A percentile compares a stretch with the other conserved stretches of the same genome.
These are phyloP conservation scores for Aspergillus udagawae DNA, from an alignment of 2,329 filamentous ascomycete genomes.

Conservation along the genomic window DNA sequence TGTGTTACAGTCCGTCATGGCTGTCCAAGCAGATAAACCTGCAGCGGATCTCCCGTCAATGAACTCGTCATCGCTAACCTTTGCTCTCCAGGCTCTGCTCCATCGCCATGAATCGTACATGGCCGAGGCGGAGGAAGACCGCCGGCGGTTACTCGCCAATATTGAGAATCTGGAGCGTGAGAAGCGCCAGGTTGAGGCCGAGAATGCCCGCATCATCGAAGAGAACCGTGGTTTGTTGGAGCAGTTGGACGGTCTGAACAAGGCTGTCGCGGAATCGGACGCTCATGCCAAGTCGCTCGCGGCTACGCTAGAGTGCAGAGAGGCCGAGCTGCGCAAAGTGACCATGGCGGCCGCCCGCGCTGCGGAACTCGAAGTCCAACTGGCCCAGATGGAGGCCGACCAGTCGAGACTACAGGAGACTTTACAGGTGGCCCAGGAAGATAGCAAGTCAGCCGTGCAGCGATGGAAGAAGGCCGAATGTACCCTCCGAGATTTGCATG, in stretches of 20 bases:
- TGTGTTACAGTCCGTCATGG: conserved; percentile 30
- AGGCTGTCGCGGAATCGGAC: conserved; percentile 74
- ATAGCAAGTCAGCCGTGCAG: conserved; percentile 72
- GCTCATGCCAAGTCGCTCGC: conserved; percentile 73
- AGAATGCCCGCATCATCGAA: conserved; percentile 73
- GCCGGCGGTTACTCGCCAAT: conserved; percentile 64
- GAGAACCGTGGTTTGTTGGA: conserved; percentile 79
- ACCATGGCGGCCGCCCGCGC: conserved; percentile 71
- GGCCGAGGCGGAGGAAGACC: conserved; percentile 83
- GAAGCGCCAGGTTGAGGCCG: conserved; percentile 69
- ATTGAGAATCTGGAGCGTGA: conserved; percentile 72
- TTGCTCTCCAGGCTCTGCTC: conserved; percentile 76
- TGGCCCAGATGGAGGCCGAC: conserved; percentile 75
- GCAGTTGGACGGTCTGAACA: conserved; percentile 81
- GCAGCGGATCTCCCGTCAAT: conserved; percentile 13
- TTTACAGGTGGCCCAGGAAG: conserved; percentile 64
- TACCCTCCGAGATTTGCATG: conserved; percentile 72
- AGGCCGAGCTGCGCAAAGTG: conserved; percentile 70
- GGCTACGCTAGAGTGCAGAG: conserved; percentile 69
- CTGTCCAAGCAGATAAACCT: conserved; percentile 20
- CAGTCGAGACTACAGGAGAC: conserved; percentile 68
- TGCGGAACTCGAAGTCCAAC: conserved; percentile 72
- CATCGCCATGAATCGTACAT: conserved; percentile 92
- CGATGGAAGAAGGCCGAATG: conserved; percentile 83
- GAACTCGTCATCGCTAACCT: conserved; percentile 60